A percentile compares a stretch with the other conserved stretches of the same genome.
Evolutionary conservation across 768 basidiomycete genomes (phyloP).

Genomic region (Tylopilus intermedius): DNA sequence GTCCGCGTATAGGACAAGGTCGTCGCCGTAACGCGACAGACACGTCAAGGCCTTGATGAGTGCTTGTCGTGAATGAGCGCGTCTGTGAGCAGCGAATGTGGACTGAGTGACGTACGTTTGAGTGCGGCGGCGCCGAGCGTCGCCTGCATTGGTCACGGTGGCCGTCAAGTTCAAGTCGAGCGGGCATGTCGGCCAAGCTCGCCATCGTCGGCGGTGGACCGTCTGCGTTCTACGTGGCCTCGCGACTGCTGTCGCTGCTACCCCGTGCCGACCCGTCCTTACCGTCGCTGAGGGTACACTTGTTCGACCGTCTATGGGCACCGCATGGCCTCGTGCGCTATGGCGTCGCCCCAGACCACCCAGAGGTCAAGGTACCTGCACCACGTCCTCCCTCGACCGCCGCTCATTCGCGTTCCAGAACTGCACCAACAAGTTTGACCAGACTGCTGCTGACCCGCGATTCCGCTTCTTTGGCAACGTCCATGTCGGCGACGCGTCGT

Average conservation of each 20-base stretch:
- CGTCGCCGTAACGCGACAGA: conserved; percentile 78
- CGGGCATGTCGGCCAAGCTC: conserved; percentile 51
- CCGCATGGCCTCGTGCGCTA: conserved; percentile 94
- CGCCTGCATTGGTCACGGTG: conserved; percentile 51
- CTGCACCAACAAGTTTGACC: conserved; percentile 92
- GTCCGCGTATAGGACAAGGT: conserved; percentile 65
- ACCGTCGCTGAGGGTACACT: conserved; percentile 57
- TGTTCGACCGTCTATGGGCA: conserved; percentile 90
- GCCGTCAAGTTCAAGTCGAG: not conserved
- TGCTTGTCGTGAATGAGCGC: conserved; percentile 41
- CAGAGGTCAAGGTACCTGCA: conserved; percentile 80
- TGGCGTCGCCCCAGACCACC: conserved; percentile 97
- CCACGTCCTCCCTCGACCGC: not conserved
- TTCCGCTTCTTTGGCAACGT: conserved; percentile 93
- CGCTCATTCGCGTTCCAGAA: conserved; percentile 52
- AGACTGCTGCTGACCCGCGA: conserved; percentile 69
- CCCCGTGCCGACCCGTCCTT: conserved; percentile 28
- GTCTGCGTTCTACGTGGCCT: conserved; percentile 93
- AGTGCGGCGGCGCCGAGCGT: conserved; percentile 56
- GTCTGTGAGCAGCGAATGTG: conserved; percentile 11
- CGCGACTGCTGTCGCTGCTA: conserved; percentile 67
- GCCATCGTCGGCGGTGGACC: conserved; percentile 94
- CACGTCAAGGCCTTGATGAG: conserved; percentile 73
- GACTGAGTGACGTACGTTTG: conserved; percentile 34
- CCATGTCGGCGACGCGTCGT: conserved; percentile 40